Evolutionary conservation across 257 asterid species (phyloP), one percentile per base, ranked within the genome.

Genomic region (Knoxia roxburghii): DNA sequence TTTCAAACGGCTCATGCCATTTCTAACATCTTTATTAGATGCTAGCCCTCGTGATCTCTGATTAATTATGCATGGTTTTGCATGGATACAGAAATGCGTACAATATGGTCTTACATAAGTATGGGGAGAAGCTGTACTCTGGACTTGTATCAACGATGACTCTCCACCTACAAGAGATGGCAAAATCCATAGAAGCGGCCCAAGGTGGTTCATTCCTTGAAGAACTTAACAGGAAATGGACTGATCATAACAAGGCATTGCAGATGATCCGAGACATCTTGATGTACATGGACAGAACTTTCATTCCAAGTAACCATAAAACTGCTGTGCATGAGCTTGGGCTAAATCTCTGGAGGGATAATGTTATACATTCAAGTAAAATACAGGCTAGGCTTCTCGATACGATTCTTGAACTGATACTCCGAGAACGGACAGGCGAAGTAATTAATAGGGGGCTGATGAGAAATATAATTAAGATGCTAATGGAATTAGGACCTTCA

Each of bases 271-370:
- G 96, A 15, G 95, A 89, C 81, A 85, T 91, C 69, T 72, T 91
- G 67, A 87, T 89, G 96, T 91, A 89, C 85, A 87, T 89, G 98
- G 98, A 91, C 77, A 72, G 94, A 64, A 91, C 96, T 63, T 89
- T 87, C 69, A 80, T 87, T 56, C 90, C 84, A 0, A 81, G 88
- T 83, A 78, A 74, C 72, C 86, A 79, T 69, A 89, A 86, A 77
- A 86, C 85, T 61, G 84, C 88, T 17, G 90, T 91, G 69, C 85
- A 86, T 71, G 98, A 91, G 78, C 96, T 91, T 56, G 98, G 98
- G 68, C 86, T 91, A 53, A 89, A 87, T 76, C 86, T 91, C 41
- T 91, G 96, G 98, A 78, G 95, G 71, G 96, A 89, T 77, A 77
- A 78, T 61, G 90, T 91, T 24, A 78, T 91, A 72, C 98, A 82